Base-by-base conservation (phyloP, 495 filamentous ascomycete species). In the Jackrogersella minutella region DNA sequence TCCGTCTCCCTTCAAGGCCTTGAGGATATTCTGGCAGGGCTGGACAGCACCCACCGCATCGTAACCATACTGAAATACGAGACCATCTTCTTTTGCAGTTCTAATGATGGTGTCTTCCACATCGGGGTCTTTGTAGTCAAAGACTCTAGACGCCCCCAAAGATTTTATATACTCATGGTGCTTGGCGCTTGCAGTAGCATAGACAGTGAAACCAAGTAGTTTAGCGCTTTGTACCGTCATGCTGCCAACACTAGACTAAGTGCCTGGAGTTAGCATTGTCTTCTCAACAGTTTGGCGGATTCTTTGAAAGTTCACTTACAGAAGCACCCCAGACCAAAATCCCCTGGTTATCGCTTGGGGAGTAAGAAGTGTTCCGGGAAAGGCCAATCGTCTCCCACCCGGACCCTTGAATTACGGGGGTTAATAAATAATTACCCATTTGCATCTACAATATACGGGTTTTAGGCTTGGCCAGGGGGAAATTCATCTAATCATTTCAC, bases 271-370 rank as follows among this genome's bases (percentile, higher is more conserved):
- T 34, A 56, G 43, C 26, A 40, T 33, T 21, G 6, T 13, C 28
- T 14, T 3, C 19, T 19, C 4, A 39, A 13, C n/a, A 55, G 1
- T 8, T 8, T 31, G 7, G 17, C 17, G 11, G 21, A 5, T 56
- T 30, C 26, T 30, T n/a, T 7, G 26, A 7, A 3, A 30, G 26
- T 30, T 30, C 7, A 58, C 53, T 64, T 17, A 58, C 55, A 3
- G 80, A 70, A 3, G 71, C 84, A 2, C 84, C 84, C 84, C 83
- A 86, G 47, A 85, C 60, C 24, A 84, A 59, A 2, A 71, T 39
- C 13, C 81, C 75, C 34, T 61, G 58, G 39, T 69, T 78, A 34
- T 76, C 62, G 43, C 71, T 75, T 5, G 75, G 56, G 1, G 71
- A 69, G 47, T 73, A 75, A 28, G 59, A 59, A 39, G 71, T 70